Conservation (phyloP, 495 filamentous ascomycete species). For the Hypoxylon subgilvum region DNA sequence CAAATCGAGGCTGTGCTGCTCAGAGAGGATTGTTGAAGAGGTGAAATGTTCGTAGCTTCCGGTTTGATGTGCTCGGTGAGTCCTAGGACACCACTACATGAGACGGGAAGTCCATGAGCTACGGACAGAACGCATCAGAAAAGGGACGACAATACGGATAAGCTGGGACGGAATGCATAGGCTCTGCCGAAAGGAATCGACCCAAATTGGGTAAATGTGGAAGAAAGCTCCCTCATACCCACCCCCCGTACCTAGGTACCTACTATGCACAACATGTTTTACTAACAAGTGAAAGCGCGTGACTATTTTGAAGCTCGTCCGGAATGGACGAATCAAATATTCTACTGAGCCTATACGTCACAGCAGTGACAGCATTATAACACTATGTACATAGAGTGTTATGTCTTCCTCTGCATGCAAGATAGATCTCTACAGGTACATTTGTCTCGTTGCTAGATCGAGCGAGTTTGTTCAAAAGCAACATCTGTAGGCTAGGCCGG, state of each 20-base stretch:
- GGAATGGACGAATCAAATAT: slow-evolving; percentile 16
- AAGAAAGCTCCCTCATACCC: slow-evolving; percentile 20
- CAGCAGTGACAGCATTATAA: no score
- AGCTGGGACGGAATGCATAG: slow-evolving; percentile 23
- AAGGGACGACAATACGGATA: slow-evolving; percentile 3
- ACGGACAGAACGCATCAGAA: background rate
- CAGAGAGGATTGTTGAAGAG: slow-evolving; percentile 1
- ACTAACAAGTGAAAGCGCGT: background rate
- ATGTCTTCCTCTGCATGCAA: no score
- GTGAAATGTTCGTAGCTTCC: slow-evolving; percentile 5
- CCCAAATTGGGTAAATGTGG: slow-evolving; percentile 25
- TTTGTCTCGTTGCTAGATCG: no score
- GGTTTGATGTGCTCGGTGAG: slow-evolving; percentile 11
- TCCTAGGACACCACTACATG: slow-evolving; percentile 5
- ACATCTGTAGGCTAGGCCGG: background rate
- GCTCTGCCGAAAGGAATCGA: slow-evolving; percentile 29
- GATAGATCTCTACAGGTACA: no score
- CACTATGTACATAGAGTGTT: no score
- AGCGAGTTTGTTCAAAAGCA: no score
- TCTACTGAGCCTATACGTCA: no score
- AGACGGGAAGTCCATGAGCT: background rate
- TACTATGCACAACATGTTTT: background rate
- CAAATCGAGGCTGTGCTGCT: slow-evolving; percentile 8
- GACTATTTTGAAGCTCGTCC: slow-evolving; percentile 16
- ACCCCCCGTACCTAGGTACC: slow-evolving; percentile 11